Percentiles rank a stretch among this genome's conserved stretches.
Evolutionary conservation across 148 eudicot species (phyloP).

Genomic region (Camellia japonica): DNA sequence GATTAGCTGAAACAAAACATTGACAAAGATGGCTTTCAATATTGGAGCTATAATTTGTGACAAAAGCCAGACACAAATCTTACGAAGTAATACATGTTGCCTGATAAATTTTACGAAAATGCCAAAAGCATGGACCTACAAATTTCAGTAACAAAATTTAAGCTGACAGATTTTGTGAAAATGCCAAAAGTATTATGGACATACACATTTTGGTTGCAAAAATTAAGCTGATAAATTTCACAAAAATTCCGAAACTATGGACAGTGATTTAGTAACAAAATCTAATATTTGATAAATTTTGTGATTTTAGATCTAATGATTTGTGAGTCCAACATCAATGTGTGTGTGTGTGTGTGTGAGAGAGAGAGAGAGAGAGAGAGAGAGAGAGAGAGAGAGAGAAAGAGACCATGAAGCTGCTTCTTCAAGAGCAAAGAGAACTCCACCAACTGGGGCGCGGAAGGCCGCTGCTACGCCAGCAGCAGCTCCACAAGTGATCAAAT

Average conservation of each 20-base stretch:
- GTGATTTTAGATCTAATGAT: background rate
- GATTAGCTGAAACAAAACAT: background rate
- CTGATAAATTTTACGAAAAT: background rate
- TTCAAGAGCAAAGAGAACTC: slow-evolving; percentile 89
- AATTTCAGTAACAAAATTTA: no score
- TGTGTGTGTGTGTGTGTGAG: background rate
- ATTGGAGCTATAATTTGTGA: background rate
- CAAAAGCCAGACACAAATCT: background rate
- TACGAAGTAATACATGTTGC: background rate
- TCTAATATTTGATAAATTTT: background rate
- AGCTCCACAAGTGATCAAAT: slow-evolving; percentile 81
- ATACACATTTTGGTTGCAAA: no score
- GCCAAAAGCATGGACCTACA: no score
- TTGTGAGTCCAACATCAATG: background rate
- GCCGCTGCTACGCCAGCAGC: no score
- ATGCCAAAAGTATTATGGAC: no score
- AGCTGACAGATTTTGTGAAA: no score
- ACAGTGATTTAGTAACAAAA: no score
- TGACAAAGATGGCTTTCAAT: background rate
- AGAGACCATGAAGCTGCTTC: slow-evolving; percentile 78
- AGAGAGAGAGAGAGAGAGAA: no score
- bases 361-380: slow-evolving; percentile 21
- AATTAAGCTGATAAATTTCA: no score
- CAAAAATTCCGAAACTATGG: no score
- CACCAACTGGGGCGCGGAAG: slow-evolving; percentile 78